These are phyloP conservation scores for Aureococcus anophagefferens DNA, from an alignment of 108 stramenopile species.

Conservation along the genomic window DNA sequence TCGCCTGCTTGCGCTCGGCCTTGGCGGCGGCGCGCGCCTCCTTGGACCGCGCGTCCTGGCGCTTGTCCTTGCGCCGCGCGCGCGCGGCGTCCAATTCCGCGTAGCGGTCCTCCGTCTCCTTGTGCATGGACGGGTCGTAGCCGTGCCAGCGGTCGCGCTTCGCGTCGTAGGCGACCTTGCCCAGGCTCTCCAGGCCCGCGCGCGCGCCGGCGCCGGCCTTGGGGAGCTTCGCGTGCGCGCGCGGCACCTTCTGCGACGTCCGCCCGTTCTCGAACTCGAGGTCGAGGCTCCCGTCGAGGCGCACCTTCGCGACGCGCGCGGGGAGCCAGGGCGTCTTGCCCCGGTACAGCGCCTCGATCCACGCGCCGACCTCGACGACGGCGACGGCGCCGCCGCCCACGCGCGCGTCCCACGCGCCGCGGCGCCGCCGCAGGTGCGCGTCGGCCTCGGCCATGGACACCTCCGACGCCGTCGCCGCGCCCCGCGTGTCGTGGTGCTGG, in stretches of 20 bases:
- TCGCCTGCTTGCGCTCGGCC: conserved; percentile 28
- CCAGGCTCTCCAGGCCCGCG: conserved; percentile 25
- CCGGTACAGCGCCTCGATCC: background rate
- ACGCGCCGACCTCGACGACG: background rate
- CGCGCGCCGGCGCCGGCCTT: background rate
- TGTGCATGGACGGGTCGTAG: conserved; percentile 49
- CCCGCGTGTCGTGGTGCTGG: conserved; percentile 64
- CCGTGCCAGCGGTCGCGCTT: conserved; percentile 84
- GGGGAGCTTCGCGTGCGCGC: background rate
- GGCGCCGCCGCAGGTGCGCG: conserved; percentile 44
- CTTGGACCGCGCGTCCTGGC: conserved; percentile 44
- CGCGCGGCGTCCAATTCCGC: background rate
- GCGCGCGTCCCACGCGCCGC: conserved; percentile 23
- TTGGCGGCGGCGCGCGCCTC: conserved; percentile 50
- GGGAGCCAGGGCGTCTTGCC: background rate
- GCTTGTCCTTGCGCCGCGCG: conserved; percentile 26
- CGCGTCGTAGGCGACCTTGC: conserved; percentile 72
- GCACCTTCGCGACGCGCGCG: background rate
- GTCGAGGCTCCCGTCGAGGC: background rate
- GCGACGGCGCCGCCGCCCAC: background rate
- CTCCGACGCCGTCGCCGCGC: conserved; percentile 20
- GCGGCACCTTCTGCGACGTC: background rate
- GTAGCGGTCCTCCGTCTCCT: conserved; percentile 15
- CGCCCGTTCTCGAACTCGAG: background rate
- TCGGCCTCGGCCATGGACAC: conserved; percentile 48